These are phyloP conservation scores for Massarina eburnea DNA, from an alignment of 2,329 filamentous ascomycete species.

Conservation along the genomic window DNA sequence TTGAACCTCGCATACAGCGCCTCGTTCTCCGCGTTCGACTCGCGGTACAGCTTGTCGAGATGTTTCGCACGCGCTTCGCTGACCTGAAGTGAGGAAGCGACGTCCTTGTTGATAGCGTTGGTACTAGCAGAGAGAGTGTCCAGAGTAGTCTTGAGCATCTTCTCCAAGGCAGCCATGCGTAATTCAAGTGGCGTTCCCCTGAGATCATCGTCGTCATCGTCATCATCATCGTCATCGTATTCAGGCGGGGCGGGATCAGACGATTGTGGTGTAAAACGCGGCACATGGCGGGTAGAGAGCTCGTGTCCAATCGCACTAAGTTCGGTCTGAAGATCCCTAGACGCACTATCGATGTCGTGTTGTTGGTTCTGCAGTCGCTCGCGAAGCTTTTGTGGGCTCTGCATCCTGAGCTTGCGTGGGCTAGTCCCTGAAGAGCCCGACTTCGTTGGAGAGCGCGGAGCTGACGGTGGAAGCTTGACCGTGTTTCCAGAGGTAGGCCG, in stretches of 20 bases:
- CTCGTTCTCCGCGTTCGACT: slow-evolving; percentile 88
- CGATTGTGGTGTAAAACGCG: slow-evolving; percentile 36
- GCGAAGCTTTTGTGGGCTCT: slow-evolving; percentile 67
- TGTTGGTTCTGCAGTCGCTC: slow-evolving; percentile 85
- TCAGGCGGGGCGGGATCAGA: slow-evolving; percentile 28
- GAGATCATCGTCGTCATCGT: no score
- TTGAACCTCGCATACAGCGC: slow-evolving; percentile 91
- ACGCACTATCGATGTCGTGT: slow-evolving; percentile 69
- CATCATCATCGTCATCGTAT: slow-evolving; percentile 11
- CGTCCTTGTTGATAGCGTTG: slow-evolving; percentile 64
- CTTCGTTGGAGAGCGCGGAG: slow-evolving; percentile 35
- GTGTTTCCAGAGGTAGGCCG: slow-evolving; percentile 53
- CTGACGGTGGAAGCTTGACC: slow-evolving; percentile 59
- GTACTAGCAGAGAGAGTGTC: slow-evolving; percentile 37
- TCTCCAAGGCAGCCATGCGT: slow-evolving; percentile 68
- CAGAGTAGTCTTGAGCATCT: slow-evolving; percentile 57
- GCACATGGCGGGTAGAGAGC: slow-evolving; percentile 55
- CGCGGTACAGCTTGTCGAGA: slow-evolving; percentile 86
- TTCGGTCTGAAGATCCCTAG: slow-evolving; percentile 71
- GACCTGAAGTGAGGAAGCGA: slow-evolving; percentile 70
- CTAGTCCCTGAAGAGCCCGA: slow-evolving; percentile 18
- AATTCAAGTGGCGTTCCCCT: slow-evolving; percentile 50
- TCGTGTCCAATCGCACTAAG: slow-evolving; percentile 80
- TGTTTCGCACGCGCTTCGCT: slow-evolving; percentile 77
- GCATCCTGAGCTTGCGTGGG: slow-evolving; percentile 49